Conservation (phyloP, 495 filamentous ascomycete species). For the Penicillium bialowiezense region DNA sequence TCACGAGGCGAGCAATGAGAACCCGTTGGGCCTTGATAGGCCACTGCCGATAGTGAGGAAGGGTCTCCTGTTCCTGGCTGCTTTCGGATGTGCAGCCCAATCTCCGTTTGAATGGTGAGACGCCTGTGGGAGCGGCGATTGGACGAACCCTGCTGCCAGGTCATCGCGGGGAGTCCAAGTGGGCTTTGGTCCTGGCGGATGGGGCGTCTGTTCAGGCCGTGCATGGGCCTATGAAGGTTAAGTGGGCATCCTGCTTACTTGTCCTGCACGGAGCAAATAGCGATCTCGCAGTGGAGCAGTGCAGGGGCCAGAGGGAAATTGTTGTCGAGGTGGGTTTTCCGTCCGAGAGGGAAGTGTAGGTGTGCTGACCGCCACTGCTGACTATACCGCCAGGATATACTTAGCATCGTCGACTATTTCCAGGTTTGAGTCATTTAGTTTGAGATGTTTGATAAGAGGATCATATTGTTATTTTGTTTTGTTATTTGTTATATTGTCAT, state of each 20-base stretch:
- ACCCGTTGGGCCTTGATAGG: no score
- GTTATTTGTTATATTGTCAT: no score
- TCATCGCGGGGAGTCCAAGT: constrained; percentile 35
- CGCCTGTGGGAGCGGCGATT: constrained; percentile 4
- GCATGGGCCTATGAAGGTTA: constrained; percentile 3
- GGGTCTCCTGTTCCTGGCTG: constrained; percentile 5
- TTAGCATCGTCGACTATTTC: not conserved
- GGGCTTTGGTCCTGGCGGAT: constrained; percentile 5
- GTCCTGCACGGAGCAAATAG: constrained; percentile 2
- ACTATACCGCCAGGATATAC: no score
- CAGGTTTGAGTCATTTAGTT: no score
- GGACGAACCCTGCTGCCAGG: constrained; percentile 27
- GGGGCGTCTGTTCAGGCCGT: constrained; percentile 2
- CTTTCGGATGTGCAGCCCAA: constrained; percentile 18
- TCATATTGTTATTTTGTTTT: not conserved
- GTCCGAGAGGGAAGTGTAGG: not conserved
- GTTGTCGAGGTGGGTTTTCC: not conserved
- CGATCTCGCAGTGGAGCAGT: not conserved
- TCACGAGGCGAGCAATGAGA: not conserved
- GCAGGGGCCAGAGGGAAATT: not conserved
- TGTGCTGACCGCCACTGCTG: constrained; percentile 20
- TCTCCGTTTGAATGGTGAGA: constrained; percentile 4
- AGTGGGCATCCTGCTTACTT: constrained; percentile 4
- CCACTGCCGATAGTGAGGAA: no score
- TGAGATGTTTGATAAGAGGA: not conserved